Base-by-base conservation (phyloP, 1,284 basidiomycete genomes). In the Chalciporus sp. region DNA sequence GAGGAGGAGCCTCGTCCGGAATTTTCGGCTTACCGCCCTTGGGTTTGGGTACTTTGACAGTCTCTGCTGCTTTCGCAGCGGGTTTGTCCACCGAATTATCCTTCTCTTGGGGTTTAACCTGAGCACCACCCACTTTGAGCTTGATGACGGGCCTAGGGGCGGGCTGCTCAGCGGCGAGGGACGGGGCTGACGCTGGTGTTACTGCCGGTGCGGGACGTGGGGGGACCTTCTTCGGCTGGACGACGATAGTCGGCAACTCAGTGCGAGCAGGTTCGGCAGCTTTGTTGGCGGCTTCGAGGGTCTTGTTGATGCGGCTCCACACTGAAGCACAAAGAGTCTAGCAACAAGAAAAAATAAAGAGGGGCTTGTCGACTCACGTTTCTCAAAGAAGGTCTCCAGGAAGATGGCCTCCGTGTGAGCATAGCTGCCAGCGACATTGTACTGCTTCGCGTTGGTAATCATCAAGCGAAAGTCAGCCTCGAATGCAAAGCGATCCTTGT, bases 391-490 rank as follows among this genome's bases (percentile, higher is more conserved):
- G 2, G 77, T 78, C 63, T 97, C 92, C 43, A 98, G 75, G 26
- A 81, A 78, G 27, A 90, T 76, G 0, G 93, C 91, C 59, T 92
- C 86, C 52, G 85, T 87, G 61, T 92, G 84, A 8, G 90, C 91
- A 57, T 80, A 89, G 46, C 86, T 88, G 29, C 84, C 87, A 4
- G 80, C 75, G 28, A 78, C 69, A 63, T 98, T 99, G 76, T 96
- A 99, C 17, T 82, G 79, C 69, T 90, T 90, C 39, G 95, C 94
- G 66, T 99, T 99, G 47, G 76, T 69, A 55, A 95, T 83, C 82
- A 99, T 92, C 47, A 98, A 82, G 54, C 83, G 85, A 69, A 99
- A 91, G 70, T 99, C 96, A 17, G 81, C 78, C 63, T 90, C 87
- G 68, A 98, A 96, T 19, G 81, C 88, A 65, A 88, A 85, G 20